Evolutionary conservation across 164 flowering plant genomes (phyloP).

Genomic region (Euptelea pleiosperma): DNA sequence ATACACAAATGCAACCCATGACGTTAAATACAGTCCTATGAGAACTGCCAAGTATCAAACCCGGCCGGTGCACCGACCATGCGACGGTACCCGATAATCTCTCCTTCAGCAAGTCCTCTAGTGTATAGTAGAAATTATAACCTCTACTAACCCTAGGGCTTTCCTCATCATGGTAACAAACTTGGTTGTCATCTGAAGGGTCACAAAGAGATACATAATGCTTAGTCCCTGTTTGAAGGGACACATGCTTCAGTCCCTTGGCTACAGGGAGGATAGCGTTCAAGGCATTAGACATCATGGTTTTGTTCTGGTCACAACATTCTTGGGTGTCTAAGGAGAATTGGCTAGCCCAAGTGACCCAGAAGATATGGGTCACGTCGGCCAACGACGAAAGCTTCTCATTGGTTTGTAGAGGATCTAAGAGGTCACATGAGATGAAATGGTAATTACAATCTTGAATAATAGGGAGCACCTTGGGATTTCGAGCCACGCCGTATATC

Average conservation of each 20-base stretch:
- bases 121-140: constrained; percentile 57
- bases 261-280: constrained; percentile 51
- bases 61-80: constrained; percentile 91
- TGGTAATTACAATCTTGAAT: constrained; percentile 27
- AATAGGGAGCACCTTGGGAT: constrained; percentile 17
- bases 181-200: constrained; percentile 7
- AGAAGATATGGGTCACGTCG: constrained; percentile 70
- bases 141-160: constrained; percentile 42
- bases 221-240: constrained; percentile 85
- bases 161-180: constrained; percentile 45
- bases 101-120: constrained; percentile 72
- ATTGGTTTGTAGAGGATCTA: constrained; percentile 39
- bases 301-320: constrained; percentile 58
- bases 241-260: constrained; percentile 52
- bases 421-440: constrained; percentile 78
- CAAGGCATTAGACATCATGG: constrained; percentile 71
- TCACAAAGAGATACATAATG: constrained; percentile 56
- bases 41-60: constrained; percentile 67
- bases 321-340: constrained; percentile 45
- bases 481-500: constrained; percentile 71
- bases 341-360: constrained; percentile 87
- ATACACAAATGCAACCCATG: constrained; percentile 72
- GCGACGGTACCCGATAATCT: constrained; percentile 34
- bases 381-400: constrained; percentile 44
- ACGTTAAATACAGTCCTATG: constrained; percentile 52